These are phyloP conservation scores for Yamadazyma sp. DNA, from an alignment of 1,139 yeast genomes.

Conservation along the genomic window DNA sequence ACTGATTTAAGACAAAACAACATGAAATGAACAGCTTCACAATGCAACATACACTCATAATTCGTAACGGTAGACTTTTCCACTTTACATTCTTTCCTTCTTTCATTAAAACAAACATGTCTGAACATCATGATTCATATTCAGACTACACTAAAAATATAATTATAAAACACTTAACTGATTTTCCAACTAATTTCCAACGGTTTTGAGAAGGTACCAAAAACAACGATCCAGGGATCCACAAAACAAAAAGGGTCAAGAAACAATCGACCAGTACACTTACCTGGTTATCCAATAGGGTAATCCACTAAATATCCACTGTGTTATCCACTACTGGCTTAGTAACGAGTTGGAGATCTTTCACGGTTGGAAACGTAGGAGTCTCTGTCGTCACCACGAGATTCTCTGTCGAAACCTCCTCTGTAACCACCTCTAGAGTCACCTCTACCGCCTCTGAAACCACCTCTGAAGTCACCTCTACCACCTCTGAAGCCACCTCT, in stretches of 20 bases:
- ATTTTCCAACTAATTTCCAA: background rate
- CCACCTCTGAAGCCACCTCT: conserved; percentile 40
- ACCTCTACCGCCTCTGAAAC: conserved; percentile 36
- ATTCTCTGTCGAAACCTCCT: conserved; percentile 35
- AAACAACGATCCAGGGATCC: background rate
- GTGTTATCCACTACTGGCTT: conserved; percentile 10
- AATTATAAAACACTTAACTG: conserved; percentile 5
- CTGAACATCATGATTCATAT: conserved; percentile 5
- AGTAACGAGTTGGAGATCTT: conserved; percentile 50
- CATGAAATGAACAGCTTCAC: background rate
- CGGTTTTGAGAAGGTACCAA: background rate
- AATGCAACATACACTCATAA: background rate
- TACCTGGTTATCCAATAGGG: too few relatives aligned
- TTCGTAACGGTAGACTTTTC: background rate
- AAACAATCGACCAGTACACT: too few relatives aligned
- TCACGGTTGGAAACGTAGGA: conserved; percentile 38
- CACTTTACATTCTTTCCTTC: conserved; percentile 8
- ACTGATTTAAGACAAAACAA: too few relatives aligned
- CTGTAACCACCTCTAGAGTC: conserved; percentile 43
- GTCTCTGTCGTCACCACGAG: conserved; percentile 40
- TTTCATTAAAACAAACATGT: conserved; percentile 2
- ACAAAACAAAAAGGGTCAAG: background rate
- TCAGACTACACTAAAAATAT: conserved; percentile 6
- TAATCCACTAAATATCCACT: background rate
- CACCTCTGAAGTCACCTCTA: conserved; percentile 23